phyloP scores from a whole-genome alignment of 169 alveolate genomes.

The Plasmodium falciparum region DNA sequence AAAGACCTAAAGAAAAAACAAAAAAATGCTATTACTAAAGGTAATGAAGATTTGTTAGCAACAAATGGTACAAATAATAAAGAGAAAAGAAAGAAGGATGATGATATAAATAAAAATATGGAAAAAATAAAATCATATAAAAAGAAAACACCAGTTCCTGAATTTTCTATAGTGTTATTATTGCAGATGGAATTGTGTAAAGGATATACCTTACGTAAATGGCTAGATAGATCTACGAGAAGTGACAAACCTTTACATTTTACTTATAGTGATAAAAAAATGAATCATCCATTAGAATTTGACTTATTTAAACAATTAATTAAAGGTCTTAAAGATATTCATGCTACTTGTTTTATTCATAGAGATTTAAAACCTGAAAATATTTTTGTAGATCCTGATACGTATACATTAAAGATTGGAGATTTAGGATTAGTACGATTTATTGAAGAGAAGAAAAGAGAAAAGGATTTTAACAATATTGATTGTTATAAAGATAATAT shows the following conservation, averaged over 20 bases:
- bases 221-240: conserved; percentile 87
- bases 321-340: conserved; percentile 91
- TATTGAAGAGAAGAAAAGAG: conserved; percentile 84
- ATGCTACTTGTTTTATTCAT: conserved; percentile 91
- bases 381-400: conserved; percentile 89
- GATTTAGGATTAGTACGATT: conserved; percentile 93
- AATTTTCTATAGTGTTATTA: conserved; percentile 84
- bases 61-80: conserved; percentile 61
- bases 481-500: conserved; percentile 58
- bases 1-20: not conserved
- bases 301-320: conserved; percentile 89
- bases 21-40: not conserved
- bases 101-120: conserved; percentile 58
- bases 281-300: conserved; percentile 83
- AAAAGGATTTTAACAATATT: conserved; percentile 70
- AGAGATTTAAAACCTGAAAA: conserved; percentile 94
- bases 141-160: conserved; percentile 77
- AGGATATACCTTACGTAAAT: conserved; percentile 90
- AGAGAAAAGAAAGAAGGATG: conserved; percentile 30
- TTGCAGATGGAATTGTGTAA: conserved; percentile 92
- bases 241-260: conserved; percentile 80
- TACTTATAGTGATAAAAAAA: conserved; percentile 73
- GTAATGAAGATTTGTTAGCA: not conserved
- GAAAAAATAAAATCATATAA: conserved; percentile 40
- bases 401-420: conserved; percentile 89